Evolutionary conservation across 768 basidiomycete genomes (phyloP), one percentile per base, ranked within the genome.

Genomic region (Fibroporia radiculosa): DNA sequence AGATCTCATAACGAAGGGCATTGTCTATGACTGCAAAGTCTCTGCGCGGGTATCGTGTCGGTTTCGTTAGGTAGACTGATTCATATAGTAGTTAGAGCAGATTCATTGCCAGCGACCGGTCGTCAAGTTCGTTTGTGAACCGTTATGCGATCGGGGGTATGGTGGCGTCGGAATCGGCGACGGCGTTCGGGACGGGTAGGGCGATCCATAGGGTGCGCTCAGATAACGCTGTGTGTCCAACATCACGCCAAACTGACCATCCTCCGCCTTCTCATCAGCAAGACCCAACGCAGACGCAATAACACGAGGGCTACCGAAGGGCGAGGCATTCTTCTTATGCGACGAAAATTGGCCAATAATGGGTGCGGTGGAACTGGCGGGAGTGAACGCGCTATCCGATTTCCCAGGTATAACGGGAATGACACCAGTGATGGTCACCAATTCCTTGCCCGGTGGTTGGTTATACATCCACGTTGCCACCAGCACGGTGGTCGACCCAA

Each of bases 381-480:
- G 71, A 1, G 72, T 62, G 49, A 55, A 59, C 47, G 64, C 70
- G 3, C 68, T 62, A n/a, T 59, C 59, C 19, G 56, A 42, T 37
- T 64, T 67, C n/a, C 56, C 61, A 10, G 66, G 65, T 12, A 64
- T 58, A 16, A 59, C 62, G 26, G 65, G 65, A n/a, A 62, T 54
- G 25, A 63, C 65, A 37, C 51, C 60, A 23, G 61, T 57, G 46
- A 61, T 53, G 24, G 65, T 49, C 35, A 58, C 55, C 4, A 66
- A 49, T 45, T 72, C 73, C 48, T 60, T 62, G 31, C 65, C 56
- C 19, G 66, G 61, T 44, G 83, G 84, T 54, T 84, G 82, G 65
- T 97, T 98, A 73, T 98, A 99, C 74, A 95, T 80, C 76, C 85
- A 93, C 4, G 95, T 99, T 12, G 93, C 84, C 18, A 72, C 72